These are phyloP conservation scores for Fomitopsis palustris DNA, from an alignment of 1,284 basidiomycete species.

Conservation along the genomic window DNA sequence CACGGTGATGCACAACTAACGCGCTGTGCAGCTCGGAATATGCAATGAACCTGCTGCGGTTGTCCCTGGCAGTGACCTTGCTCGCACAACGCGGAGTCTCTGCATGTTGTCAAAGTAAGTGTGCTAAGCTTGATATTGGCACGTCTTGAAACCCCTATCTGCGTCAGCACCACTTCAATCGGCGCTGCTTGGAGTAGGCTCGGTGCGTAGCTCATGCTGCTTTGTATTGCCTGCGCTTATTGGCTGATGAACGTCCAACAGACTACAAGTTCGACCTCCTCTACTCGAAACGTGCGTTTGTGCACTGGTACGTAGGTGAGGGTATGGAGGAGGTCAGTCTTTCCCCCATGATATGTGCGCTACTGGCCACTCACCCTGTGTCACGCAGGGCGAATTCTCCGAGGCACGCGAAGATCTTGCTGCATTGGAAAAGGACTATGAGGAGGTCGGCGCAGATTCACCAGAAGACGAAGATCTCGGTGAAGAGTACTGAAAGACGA, in stretches of 20 bases:
- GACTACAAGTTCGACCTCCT: slow-evolving; percentile 99
- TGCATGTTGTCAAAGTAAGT: slow-evolving; percentile 91
- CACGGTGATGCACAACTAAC: slow-evolving; percentile 10
- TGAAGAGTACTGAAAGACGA: too few species aligned
- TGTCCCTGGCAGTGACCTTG: slow-evolving; percentile 93
- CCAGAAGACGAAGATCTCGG: slow-evolving; percentile 79
- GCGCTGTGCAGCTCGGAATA: slow-evolving; percentile 70
- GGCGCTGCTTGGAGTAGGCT: slow-evolving; percentile 93
- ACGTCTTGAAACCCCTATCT: too few species aligned
- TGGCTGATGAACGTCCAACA: slow-evolving; percentile 20
- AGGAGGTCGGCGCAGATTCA: slow-evolving; percentile 92
- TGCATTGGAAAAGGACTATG: slow-evolving; percentile 95
- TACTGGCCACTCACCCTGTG: not conserved
- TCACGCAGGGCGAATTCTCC: slow-evolving; percentile 80
- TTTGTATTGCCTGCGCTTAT: not conserved
- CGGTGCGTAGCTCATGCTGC: slow-evolving; percentile 38
- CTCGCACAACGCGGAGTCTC: slow-evolving; percentile 89
- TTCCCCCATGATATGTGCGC: not conserved
- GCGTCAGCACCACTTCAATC: slow-evolving; percentile 86
- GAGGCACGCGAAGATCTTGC: slow-evolving; percentile 97
- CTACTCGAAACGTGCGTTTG: slow-evolving; percentile 90
- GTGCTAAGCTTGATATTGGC: not conserved
- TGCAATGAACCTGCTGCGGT: slow-evolving; percentile 93
- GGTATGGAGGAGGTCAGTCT: slow-evolving; percentile 92
- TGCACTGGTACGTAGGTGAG: slow-evolving; percentile 95